Evolutionary conservation across 345 rosid genomes (phyloP).

Genomic region (Tarenaya hassleriana): DNA sequence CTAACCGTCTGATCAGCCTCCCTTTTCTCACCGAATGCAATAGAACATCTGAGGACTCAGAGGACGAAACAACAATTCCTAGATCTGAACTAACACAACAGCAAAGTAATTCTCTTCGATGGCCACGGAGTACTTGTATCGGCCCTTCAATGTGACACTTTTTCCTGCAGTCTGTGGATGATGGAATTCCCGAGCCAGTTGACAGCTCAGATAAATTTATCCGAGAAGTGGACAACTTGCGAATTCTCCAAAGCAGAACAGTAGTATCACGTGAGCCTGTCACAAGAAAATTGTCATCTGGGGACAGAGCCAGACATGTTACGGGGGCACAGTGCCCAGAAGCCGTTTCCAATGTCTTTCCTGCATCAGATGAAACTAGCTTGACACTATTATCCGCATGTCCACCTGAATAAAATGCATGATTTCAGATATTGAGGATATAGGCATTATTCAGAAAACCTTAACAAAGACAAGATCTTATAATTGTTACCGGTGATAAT

Average conservation of each 20-base stretch:
- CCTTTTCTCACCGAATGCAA: constrained; percentile 87
- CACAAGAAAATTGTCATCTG: constrained; percentile 76
- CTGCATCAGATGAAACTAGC: constrained; percentile 80
- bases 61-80: constrained; percentile 75
- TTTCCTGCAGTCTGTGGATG: constrained; percentile 43
- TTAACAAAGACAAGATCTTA: constrained; percentile 4
- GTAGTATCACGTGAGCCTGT: constrained; percentile 90
- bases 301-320: constrained; percentile 91
- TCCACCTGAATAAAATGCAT: constrained; percentile 51
- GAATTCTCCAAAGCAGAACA: constrained; percentile 84
- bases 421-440: not conserved
- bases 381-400: constrained; percentile 91
- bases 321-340: constrained; percentile 91
- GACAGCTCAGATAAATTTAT: constrained; percentile 52
- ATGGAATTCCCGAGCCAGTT: constrained; percentile 36
- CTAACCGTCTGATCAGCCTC: constrained; percentile 73
- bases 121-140: constrained; percentile 87
- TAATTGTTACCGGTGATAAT: constrained; percentile 65
- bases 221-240: constrained; percentile 46
- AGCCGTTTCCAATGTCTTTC: constrained; percentile 84
- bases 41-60: constrained; percentile 62
- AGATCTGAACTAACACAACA: constrained; percentile 88
- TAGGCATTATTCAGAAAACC: constrained; percentile 13
- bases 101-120: constrained; percentile 55
- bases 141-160: constrained; percentile 80